phyloP scores from a whole-genome alignment of 257 asterid genomes.

The Echium plantagineum region DNA sequence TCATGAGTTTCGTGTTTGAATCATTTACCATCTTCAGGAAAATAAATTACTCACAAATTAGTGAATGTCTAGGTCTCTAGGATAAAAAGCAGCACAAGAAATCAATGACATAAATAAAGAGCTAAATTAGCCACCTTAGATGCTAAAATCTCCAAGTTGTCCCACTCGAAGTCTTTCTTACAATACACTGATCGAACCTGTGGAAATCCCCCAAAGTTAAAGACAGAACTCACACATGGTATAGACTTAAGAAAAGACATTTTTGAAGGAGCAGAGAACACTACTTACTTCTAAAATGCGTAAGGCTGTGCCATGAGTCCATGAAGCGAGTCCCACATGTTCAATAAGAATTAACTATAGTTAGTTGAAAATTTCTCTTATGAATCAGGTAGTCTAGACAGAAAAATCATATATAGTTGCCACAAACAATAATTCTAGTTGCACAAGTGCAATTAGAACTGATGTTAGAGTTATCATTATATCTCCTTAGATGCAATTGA shows the following conservation, averaged over 20 bases:
- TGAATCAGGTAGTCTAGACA: background rate
- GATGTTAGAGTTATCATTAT: too few species aligned
- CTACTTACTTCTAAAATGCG: conserved; percentile 74
- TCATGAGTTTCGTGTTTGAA: conserved; percentile 59
- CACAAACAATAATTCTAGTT: too few species aligned
- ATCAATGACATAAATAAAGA: background rate
- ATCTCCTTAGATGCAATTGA: too few species aligned
- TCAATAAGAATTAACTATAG: background rate
- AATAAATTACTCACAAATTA: background rate
- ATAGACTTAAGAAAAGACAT: background rate
- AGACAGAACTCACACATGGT: background rate
- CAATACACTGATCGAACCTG: conserved; percentile 88
- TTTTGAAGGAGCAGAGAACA: background rate
- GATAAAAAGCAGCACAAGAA: background rate
- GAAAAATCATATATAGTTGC: background rate
- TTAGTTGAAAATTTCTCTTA: background rate
- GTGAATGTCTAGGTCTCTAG: background rate
- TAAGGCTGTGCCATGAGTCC: conserved; percentile 30
- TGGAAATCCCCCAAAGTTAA: conserved; percentile 2
- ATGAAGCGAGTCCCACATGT: background rate
- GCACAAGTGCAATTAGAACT: too few species aligned
- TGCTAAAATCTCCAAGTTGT: conserved; percentile 58
- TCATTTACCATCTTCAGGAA: conserved; percentile 64
- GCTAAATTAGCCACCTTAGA: conserved; percentile 28
- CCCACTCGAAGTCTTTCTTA: conserved; percentile 84